A percentile compares a stretch with the other conserved stretches of the same genome.
Conservation (phyloP, 2,329 filamentous ascomycete genomes). For the Ophiostoma australiae region DNA sequence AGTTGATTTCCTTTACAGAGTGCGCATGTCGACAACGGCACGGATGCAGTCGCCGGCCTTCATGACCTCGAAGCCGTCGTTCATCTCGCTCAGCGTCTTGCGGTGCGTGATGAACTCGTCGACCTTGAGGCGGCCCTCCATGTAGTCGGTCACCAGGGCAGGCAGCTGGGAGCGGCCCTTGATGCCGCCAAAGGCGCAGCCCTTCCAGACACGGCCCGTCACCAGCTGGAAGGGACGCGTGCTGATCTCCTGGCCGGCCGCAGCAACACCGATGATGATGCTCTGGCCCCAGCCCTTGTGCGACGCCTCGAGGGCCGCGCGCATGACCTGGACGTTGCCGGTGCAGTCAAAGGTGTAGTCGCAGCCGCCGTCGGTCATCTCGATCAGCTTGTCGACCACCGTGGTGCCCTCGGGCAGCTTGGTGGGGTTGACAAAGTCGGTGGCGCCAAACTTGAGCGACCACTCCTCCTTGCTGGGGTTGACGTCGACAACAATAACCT, state of each 20-base stretch:
- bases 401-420: slow-evolving; percentile 67
- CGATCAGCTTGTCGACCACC: slow-evolving; percentile 86
- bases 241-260: slow-evolving; percentile 90
- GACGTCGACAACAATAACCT: slow-evolving; percentile 69
- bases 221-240: slow-evolving; percentile 95
- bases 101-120: slow-evolving; percentile 99
- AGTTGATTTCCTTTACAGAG: not conserved
- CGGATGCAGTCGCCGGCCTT: slow-evolving; percentile 95
- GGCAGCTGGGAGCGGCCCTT: slow-evolving; percentile 93
- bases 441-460: slow-evolving; percentile 91
- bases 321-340: slow-evolving; percentile 93
- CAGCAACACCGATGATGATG: slow-evolving; percentile 95
- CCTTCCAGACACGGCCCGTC: slow-evolving; percentile 95
- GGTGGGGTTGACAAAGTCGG: slow-evolving; percentile 91
- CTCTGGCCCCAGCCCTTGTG: slow-evolving; percentile 99
- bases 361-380: slow-evolving; percentile 96
- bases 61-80: slow-evolving; percentile 84
- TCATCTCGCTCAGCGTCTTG: slow-evolving; percentile 76
- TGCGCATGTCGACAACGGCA: slow-evolving; percentile 70
- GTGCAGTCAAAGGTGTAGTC: slow-evolving; percentile 99
- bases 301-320: slow-evolving; percentile 90
- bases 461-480: slow-evolving; percentile 90
- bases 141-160: slow-evolving; percentile 81
- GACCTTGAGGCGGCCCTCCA: slow-evolving; percentile 86
- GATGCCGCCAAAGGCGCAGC: slow-evolving; percentile 95